Base-by-base conservation (phyloP, 73 alveolate genomes). In the Uronychia setigera region DNA sequence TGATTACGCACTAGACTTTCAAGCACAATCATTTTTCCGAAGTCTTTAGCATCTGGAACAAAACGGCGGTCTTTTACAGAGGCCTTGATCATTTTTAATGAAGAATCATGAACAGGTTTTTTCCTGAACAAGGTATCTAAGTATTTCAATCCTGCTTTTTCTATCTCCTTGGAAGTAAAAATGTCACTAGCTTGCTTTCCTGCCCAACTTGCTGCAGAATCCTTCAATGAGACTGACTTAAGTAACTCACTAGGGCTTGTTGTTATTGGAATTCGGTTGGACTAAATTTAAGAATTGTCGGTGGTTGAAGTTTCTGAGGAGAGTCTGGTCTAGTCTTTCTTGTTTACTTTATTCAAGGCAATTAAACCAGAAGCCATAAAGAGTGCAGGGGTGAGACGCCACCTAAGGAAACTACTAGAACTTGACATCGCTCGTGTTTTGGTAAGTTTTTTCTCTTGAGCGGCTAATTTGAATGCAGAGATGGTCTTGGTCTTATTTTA, bases 11-110 rank as follows among this genome's bases (percentile, higher is more conserved):
- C 79, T 13, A 26, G 79, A 67, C 32, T 67, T 30, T 26, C 79
- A 1, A 67, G 32, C 59, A 26, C 87, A 1, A 58, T 5, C 67
- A 46, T 46, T 46, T 46, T 86, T 1, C 92, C 92, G 32, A 27
- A 86, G 1, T 13, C 46, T 33, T 86, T 86, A 29, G 92, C 46
- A 29, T 86, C 87, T 34, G 88, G 60, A 19, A 86, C 86, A 33
- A 86, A 86, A 79, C 92, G 75, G 19, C 32, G 76, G 60, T 86
- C 92, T 79, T 86, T 86, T 11, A 86, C 79, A 29, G 80, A 84
- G 14, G 33, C 76, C 83, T 79, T 79, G 26, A 86, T 32, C 33
- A 86, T 46, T 13, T 33, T 26, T 28, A 86, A 34, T 9, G 81
- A 35, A 0, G 92, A 46, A 78, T 86, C 92, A 76, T 86, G 92